A percentile compares a stretch with the other conserved stretches of the same genome.
Conservation (phyloP, 805 yeast genomes). For the Candida schatavii region DNA sequence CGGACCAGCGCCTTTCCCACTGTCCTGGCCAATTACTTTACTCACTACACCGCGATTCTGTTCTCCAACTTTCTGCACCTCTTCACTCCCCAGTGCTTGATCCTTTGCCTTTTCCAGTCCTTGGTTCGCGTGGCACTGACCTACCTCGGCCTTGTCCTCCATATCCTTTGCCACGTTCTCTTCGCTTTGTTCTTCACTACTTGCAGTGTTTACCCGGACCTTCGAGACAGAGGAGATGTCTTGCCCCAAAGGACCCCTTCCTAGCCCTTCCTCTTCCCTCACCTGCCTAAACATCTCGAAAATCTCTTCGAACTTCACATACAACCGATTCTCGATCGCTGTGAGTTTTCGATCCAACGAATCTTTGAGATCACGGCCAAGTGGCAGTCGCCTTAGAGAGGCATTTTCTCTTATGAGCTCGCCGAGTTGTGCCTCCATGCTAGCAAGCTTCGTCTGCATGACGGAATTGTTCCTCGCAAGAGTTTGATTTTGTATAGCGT, state of each 20-base stretch:
- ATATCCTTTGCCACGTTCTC: no score
- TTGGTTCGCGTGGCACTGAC: no score
- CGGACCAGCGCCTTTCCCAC: not conserved
- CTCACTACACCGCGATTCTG: not conserved
- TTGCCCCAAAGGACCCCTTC: no score
- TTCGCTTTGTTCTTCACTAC: not conserved
- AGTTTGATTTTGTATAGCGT: conserved; percentile 50
- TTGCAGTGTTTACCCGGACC: conserved; percentile 11
- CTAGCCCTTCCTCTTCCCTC: conserved; percentile 41
- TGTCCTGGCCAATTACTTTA: not conserved
- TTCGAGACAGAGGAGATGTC: conserved; percentile 15
- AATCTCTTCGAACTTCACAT: conserved; percentile 44
- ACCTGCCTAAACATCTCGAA: conserved; percentile 39
- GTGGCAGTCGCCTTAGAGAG: conserved; percentile 35
- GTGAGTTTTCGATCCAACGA: conserved; percentile 36
- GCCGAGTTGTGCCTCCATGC: conserved; percentile 50
- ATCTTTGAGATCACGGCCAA: conserved; percentile 23
- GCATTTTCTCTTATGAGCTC: conserved; percentile 52
- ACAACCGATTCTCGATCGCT: conserved; percentile 40
- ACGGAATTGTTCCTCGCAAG: conserved; percentile 58
- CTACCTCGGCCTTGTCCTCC: not conserved
- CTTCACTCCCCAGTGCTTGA: no score
- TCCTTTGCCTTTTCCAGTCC: not conserved
- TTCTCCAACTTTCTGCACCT: not conserved
- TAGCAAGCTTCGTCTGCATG: conserved; percentile 48